These are phyloP conservation scores for Arthrobotrys iridis DNA, from an alignment of 2,329 filamentous ascomycete genomes.

Conservation along the genomic window DNA sequence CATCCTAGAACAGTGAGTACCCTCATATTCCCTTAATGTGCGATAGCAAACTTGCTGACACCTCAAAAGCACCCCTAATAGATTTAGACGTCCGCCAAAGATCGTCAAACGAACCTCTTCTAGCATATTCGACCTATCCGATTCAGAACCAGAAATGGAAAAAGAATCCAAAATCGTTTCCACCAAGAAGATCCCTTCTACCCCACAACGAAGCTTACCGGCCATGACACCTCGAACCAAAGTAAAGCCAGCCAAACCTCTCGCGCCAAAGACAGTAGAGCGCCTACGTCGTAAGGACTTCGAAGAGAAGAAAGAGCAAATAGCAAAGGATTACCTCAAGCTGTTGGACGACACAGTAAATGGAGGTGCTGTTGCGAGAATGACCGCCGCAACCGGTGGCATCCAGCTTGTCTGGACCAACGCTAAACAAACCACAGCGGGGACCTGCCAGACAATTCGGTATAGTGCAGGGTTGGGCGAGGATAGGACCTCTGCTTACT, in stretches of 20 bases:
- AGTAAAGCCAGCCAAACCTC: constrained; percentile 16
- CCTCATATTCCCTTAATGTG: neutral
- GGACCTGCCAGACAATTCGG: constrained; percentile 27
- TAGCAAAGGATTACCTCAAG: constrained; percentile 30
- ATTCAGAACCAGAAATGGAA: constrained; percentile 31
- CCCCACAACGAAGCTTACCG: neutral
- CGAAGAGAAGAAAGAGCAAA: constrained; percentile 24
- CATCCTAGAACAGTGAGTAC: constrained; percentile 35
- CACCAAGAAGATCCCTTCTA: neutral
- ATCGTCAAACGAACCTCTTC: constrained; percentile 35
- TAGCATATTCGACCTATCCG: constrained; percentile 39
- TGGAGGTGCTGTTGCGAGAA: constrained; percentile 19
- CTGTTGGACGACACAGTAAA: constrained; percentile 37
- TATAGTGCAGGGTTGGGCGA: neutral
- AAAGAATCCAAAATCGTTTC: neutral
- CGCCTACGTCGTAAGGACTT: constrained; percentile 23
- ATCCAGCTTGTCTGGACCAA: constrained; percentile 46
- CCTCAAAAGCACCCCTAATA: constrained; percentile 40
- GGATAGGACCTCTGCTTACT: neutral
- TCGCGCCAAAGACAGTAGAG: constrained; percentile 35
- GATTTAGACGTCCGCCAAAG: constrained; percentile 37
- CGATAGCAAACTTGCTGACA: neutral
- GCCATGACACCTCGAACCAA: constrained; percentile 20
- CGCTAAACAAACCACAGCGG: constrained; percentile 39
- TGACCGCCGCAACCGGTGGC: constrained; percentile 28